Conservation (phyloP, 805 yeast genomes). For the Clavispora asparagi region DNA sequence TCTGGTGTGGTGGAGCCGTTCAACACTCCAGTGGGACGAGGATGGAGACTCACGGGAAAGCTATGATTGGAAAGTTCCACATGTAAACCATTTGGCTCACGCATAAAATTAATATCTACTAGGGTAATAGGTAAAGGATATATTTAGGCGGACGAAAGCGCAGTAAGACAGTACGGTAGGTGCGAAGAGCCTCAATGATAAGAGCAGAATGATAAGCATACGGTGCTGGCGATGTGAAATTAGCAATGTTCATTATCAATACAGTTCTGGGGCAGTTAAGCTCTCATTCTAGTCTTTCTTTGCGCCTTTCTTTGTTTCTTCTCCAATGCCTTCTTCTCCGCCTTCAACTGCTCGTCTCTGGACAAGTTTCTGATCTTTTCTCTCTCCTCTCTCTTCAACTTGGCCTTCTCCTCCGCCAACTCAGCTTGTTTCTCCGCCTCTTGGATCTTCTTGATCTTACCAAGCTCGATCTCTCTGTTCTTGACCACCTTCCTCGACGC, state of each 20-base stretch:
- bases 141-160: too few relatives aligned
- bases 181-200: too few relatives aligned
- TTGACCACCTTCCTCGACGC: constrained; percentile 69
- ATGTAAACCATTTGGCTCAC: too few relatives aligned
- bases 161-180: too few relatives aligned
- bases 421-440: constrained; percentile 66
- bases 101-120: too few relatives aligned
- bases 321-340: constrained; percentile 72
- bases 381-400: constrained; percentile 60
- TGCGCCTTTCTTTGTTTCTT: constrained; percentile 73
- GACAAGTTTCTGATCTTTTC: constrained; percentile 53
- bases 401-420: constrained; percentile 64
- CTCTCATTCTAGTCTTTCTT: constrained; percentile 52
- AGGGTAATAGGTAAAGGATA: too few relatives aligned
- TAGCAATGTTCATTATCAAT: background rate
- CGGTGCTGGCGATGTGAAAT: background rate
- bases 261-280: constrained; percentile 11
- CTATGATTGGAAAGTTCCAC: constrained; percentile 12
- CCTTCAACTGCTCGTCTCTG: constrained; percentile 75
- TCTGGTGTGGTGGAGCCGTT: constrained; percentile 49
- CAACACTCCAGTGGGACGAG: constrained; percentile 50
- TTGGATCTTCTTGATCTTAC: constrained; percentile 62
- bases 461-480: constrained; percentile 69
- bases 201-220: background rate
- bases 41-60: constrained; percentile 54